Evolutionary conservation across 257 asterid species (phyloP).

Genomic region (Solanum corneliomulleri): DNA sequence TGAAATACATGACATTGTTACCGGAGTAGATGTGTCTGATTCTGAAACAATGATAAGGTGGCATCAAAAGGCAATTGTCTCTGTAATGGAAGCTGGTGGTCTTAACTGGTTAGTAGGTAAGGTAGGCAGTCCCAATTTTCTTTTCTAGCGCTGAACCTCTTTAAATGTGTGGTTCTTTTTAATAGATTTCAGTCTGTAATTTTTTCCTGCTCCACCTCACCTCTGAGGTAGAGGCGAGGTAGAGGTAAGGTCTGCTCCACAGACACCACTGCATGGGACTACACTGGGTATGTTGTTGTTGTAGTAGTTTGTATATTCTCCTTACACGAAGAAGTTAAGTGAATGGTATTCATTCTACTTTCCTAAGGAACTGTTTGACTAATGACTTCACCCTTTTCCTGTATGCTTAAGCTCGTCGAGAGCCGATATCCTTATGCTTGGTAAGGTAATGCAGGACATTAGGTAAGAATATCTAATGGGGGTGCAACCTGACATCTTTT

Average conservation of each 20-base stretch:
- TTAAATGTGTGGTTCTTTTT: background rate
- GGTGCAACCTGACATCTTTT: background rate
- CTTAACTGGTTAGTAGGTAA: conserved; percentile 99
- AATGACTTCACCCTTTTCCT: background rate
- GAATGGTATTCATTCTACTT: background rate
- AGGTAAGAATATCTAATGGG: background rate
- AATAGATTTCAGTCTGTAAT: background rate
- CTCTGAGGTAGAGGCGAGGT: background rate
- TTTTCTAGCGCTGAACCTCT: conserved; percentile 1
- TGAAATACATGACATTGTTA: conserved; percentile 18
- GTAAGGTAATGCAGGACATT: background rate
- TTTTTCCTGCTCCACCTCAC: background rate
- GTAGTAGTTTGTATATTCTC: background rate
- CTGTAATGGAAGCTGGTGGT: conserved; percentile 98
- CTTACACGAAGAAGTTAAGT: background rate
- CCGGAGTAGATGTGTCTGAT: conserved; percentile 21
- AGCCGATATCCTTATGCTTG: background rate
- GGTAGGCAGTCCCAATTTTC: conserved; percentile 57
- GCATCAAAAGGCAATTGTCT: conserved; percentile 81
- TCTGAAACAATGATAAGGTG: conserved; percentile 48
- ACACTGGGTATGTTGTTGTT: background rate
- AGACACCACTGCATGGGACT: background rate
- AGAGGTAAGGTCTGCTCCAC: background rate
- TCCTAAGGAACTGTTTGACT: background rate
- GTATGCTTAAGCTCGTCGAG: background rate